phyloP scores from a whole-genome alignment of 257 asterid species.

The Sherardia arvensis region DNA sequence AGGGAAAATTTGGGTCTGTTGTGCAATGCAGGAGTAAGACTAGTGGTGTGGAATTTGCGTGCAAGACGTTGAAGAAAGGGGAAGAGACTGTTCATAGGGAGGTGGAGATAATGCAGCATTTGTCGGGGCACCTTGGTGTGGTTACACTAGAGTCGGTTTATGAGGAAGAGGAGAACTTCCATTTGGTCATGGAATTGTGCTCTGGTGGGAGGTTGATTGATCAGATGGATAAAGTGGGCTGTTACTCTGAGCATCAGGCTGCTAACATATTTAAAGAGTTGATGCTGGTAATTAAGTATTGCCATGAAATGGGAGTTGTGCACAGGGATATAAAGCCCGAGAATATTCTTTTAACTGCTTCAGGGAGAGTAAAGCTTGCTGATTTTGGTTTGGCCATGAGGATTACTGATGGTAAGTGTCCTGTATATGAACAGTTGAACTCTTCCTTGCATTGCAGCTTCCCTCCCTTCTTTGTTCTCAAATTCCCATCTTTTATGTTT shows the following conservation, averaged over 20 bases:
- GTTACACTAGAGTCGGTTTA: constrained; percentile 36
- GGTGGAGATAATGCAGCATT: constrained; percentile 49
- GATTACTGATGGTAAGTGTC: constrained; percentile 29
- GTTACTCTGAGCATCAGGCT: constrained; percentile 30
- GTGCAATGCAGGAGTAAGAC: constrained; percentile 29
- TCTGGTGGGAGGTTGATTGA: constrained; percentile 46
- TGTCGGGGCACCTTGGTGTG: constrained; percentile 37
- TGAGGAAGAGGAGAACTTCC: constrained; percentile 33
- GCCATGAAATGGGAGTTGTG: constrained; percentile 48
- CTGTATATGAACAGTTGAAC: not conserved
- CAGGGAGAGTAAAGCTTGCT: constrained; percentile 40
- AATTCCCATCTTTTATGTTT: not conserved
- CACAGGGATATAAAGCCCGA: constrained; percentile 47
- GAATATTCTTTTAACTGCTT: constrained; percentile 35
- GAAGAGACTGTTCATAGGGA: constrained; percentile 41
- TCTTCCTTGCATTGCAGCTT: not conserved
- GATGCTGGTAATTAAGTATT: constrained; percentile 39
- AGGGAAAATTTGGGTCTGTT: constrained; percentile 43
- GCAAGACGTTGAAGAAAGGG: constrained; percentile 36
- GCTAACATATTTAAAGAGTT: constrained; percentile 40
- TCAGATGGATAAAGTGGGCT: constrained; percentile 28
- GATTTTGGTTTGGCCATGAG: constrained; percentile 53
- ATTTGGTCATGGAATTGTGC: constrained; percentile 45
- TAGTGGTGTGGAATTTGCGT: constrained; percentile 31
- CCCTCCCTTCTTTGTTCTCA: not conserved